Evolutionary conservation across 805 yeast genomes (phyloP), one percentile per base, ranked within the genome.

Genomic region (Saccharomycopsis sp.): DNA sequence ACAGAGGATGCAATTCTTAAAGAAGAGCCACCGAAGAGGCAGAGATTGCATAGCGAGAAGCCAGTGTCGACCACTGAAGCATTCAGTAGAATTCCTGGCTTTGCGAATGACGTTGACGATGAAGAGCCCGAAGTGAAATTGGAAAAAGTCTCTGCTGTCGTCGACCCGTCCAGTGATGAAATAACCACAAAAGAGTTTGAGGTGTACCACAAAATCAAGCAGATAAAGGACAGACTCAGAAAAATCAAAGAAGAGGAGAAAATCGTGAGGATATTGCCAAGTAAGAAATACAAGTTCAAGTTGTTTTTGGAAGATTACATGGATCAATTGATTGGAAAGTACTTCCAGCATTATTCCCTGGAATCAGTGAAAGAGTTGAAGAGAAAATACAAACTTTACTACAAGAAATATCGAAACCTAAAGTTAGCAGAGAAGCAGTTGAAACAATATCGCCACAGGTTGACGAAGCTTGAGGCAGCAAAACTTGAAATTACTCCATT

Each of bases 201-300:
- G n/a, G 51, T 41, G 24, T 57, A 54, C 23, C 55, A 55, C 20
- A 52, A 18, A 37, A 46, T 47, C 50, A 52, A 34, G 24, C 18
- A 46, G 18, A 41, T 53, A 2, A 51, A 54, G n/a, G 34, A 55
- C 12, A 50, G 54, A 20, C 50, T 60, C 12, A 40, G 41, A 12
- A 52, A 53, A 21, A 18, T 60, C 14, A 56, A 60, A 16, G 53
- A 59, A 5, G 48, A 57, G 24, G 59, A 60, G 20, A 34, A 55
- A 44, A 21, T 60, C 15, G 57, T 60, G 15, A 60, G 58, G 37
- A 21, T 60, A 9, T 51, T 60, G 14, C 56, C 59, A 14, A 54
- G 56, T 8, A 51, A 55, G 29, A 52, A 60, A 44, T 60, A 57
- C 34, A 51, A 61, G n/a, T 47, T 60, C 34, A 60, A 58, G 46